Evolutionary conservation across 257 asterid genomes (phyloP).

Genomic region (Nicotiana attenuata): DNA sequence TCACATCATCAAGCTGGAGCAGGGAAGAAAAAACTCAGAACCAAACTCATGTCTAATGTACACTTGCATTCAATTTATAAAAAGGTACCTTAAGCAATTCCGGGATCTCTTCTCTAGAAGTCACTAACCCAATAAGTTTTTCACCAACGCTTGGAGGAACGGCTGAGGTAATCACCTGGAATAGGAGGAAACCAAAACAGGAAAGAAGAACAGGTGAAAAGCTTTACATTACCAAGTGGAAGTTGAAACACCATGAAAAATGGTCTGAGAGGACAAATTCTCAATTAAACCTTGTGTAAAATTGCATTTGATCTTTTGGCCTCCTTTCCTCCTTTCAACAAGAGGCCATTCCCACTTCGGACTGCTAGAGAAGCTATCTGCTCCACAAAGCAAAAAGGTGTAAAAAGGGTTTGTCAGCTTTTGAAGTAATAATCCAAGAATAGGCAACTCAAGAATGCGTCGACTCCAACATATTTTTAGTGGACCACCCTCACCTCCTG

Average conservation of each 20-base stretch:
- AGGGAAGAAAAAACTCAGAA: neutral
- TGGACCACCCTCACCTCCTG: neutral
- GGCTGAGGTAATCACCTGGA: slow-evolving; percentile 60
- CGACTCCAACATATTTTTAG: neutral
- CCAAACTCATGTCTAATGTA: slow-evolving; percentile 1
- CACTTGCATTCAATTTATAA: neutral
- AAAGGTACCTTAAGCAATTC: slow-evolving; percentile 64
- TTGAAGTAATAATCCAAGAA: neutral
- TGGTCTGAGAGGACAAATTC: neutral
- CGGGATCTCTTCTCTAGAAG: slow-evolving; percentile 78
- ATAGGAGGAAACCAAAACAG: neutral
- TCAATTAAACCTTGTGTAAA: slow-evolving; percentile 53
- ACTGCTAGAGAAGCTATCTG: slow-evolving; percentile 87
- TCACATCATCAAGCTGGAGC: slow-evolving; percentile 74
- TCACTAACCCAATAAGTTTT: slow-evolving; percentile 69
- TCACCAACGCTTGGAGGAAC: slow-evolving; percentile 67
- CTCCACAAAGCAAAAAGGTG: neutral
- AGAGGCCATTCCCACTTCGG: slow-evolving; percentile 78
- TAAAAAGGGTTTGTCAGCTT: neutral
- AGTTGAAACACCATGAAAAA: neutral
- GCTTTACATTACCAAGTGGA: neutral
- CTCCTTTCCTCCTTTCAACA: slow-evolving; percentile 85
- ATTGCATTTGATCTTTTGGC: slow-evolving; percentile 64
- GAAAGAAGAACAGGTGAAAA: neutral
- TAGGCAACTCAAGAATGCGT: neutral